Evolutionary conservation across 495 filamentous ascomycete genomes (phyloP).

Genomic region (Polyplosphaeria fusca): DNA sequence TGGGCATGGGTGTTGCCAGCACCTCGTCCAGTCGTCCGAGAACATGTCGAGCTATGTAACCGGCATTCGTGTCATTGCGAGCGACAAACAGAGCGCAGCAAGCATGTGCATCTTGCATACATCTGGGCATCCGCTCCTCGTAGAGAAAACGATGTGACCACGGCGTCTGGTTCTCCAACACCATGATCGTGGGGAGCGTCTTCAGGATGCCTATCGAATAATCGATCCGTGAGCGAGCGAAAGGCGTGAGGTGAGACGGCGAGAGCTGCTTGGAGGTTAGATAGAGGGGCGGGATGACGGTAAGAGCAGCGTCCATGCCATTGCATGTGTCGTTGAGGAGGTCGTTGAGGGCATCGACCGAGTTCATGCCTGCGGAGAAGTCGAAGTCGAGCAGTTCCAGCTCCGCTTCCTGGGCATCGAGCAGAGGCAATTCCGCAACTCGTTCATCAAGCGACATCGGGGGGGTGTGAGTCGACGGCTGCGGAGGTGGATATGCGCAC

Average conservation of each 20-base stretch:
- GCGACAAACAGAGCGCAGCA: slow-evolving; percentile 51
- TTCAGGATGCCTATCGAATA: slow-evolving; percentile 48
- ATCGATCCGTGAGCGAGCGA: slow-evolving; percentile 42
- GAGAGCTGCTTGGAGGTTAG: not conserved
- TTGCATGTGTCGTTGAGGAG: not conserved
- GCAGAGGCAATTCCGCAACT: not conserved
- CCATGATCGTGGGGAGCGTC: slow-evolving; percentile 47
- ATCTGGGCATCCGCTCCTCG: slow-evolving; percentile 46
- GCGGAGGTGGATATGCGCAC: slow-evolving; percentile 44
- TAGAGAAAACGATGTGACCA: slow-evolving; percentile 53
- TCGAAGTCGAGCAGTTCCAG: slow-evolving; percentile 19
- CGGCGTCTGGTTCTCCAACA: slow-evolving; percentile 47
- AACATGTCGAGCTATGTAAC: slow-evolving; percentile 46
- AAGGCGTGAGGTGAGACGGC: not conserved
- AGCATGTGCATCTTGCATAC: slow-evolving; percentile 52
- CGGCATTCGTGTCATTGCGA: slow-evolving; percentile 47
- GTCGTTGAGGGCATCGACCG: slow-evolving; percentile 3
- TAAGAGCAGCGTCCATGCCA: not conserved
- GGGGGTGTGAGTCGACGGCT: not conserved
- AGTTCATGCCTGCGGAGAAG: not conserved
- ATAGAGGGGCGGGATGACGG: not conserved
- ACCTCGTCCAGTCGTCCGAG: slow-evolving; percentile 43
- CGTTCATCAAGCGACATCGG: not conserved
- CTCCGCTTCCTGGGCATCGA: not conserved
- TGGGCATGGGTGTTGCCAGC: slow-evolving; percentile 39